Evolutionary conservation across 805 yeast species (phyloP).

Genomic region (Pichia phayaonensis): DNA sequence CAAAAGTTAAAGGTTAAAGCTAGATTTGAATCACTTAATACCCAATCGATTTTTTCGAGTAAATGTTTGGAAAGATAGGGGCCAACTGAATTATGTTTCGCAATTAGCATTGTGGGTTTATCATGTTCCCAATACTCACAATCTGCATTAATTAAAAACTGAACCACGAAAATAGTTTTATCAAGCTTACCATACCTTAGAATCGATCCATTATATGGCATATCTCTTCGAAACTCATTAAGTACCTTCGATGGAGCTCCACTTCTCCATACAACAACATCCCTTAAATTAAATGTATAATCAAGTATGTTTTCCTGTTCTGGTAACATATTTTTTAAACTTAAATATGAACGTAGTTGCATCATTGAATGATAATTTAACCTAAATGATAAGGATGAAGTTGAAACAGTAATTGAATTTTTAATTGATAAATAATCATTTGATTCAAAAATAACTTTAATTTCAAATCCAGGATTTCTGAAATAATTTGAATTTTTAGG

Average conservation of each 20-base stretch:
- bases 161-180: constrained; percentile 1
- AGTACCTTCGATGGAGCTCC: neutral
- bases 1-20: neutral
- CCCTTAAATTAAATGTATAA: neutral
- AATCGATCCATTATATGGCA: neutral
- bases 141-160: constrained; percentile 1
- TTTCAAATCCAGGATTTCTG: neutral
- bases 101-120: constrained; percentile 4
- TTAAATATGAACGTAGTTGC: neutral
- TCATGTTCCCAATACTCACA: neutral
- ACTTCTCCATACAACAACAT: neutral
- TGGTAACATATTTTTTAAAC: neutral
- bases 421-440: neutral
- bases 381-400: neutral
- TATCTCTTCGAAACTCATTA: neutral
- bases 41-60: constrained; percentile 2
- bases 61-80: neutral
- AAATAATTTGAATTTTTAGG: neutral
- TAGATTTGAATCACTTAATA: neutral
- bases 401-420: neutral
- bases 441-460: neutral
- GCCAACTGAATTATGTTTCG: neutral
- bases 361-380: neutral
- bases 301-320: neutral
- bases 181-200: constrained; percentile 2